Percentiles rank a stretch among this genome's conserved stretches.
Evolutionary conservation across 192 early-diverging fungal species (phyloP).

Genomic region (Podila minutissima): DNA sequence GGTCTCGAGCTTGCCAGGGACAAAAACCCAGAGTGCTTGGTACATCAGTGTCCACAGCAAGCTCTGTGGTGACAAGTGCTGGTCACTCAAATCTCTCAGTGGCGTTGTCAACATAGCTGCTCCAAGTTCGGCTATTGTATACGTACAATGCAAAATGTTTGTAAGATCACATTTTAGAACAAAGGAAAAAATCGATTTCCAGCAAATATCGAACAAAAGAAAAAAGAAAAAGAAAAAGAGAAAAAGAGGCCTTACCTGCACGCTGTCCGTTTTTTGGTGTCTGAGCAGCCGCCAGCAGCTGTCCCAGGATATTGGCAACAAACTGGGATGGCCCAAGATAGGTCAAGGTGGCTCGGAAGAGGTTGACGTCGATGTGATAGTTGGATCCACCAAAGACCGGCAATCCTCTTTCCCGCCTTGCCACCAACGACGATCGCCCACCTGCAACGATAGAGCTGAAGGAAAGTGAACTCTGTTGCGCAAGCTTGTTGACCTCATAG

Average conservation of each 20-base stretch:
- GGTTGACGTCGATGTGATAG: constrained; percentile 41
- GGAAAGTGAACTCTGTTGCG: constrained; percentile 21
- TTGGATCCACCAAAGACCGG: constrained; percentile 26
- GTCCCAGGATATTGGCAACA: constrained; percentile 30
- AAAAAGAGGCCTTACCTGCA: constrained; percentile 18
- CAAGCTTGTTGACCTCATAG: constrained; percentile 37
- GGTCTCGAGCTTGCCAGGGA: constrained; percentile 34
- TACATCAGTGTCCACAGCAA: constrained; percentile 36
- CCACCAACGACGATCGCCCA: constrained; percentile 27
- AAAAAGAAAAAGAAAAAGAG: background rate
- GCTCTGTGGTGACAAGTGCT: constrained; percentile 32
- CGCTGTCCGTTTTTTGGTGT: constrained; percentile 29
- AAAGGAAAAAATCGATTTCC: background rate
- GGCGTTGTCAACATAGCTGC: constrained; percentile 48
- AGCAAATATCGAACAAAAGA: background rate
- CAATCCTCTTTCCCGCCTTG: constrained; percentile 32
- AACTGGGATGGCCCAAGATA: constrained; percentile 36
- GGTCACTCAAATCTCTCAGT: constrained; percentile 20
- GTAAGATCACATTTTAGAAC: background rate
- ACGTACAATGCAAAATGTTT: background rate
- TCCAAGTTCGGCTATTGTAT: constrained; percentile 29
- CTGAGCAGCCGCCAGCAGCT: constrained; percentile 23
- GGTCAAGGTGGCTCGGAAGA: constrained; percentile 27
- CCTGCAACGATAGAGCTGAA: constrained; percentile 29
- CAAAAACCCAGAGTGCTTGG: constrained; percentile 37